A percentile compares a stretch with the other conserved stretches of the same genome.
Evolutionary conservation across 768 basidiomycete species (phyloP).

Genomic region (Podaxis sp.): DNA sequence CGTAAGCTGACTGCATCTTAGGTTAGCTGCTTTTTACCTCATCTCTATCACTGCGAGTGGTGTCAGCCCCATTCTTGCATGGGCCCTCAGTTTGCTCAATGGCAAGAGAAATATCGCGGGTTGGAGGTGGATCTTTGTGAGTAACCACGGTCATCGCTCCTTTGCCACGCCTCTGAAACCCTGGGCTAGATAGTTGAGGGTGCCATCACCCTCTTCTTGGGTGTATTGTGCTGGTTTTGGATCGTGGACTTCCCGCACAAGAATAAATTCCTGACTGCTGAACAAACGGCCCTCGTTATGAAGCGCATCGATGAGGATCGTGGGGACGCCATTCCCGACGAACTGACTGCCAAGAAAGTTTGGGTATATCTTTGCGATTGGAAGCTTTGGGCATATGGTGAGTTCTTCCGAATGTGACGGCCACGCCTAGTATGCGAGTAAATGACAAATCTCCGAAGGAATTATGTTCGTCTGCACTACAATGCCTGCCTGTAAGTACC

Average conservation of each 20-base stretch:
- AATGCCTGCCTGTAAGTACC: conserved; percentile 40
- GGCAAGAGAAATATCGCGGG: conserved; percentile 40
- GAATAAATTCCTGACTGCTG: conserved; percentile 43
- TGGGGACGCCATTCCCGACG: conserved; percentile 48
- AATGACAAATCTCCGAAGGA: conserved; percentile 24
- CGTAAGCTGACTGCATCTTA: conserved; percentile 15
- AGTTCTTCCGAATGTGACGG: conserved; percentile 10
- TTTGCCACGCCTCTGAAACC: not conserved
- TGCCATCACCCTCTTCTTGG: conserved; percentile 40
- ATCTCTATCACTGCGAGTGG: conserved; percentile 40
- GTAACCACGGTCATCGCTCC: conserved; percentile 14
- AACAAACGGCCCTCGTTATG: conserved; percentile 43
- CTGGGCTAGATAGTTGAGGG: conserved; percentile 44
- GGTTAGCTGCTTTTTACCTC: conserved; percentile 40
- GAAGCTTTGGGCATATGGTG: conserved; percentile 48
- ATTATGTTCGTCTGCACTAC: conserved; percentile 44
- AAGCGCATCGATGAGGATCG: conserved; percentile 49
- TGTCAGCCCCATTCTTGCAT: conserved; percentile 45
- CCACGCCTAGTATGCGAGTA: conserved; percentile 6
- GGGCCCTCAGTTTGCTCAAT: conserved; percentile 39
- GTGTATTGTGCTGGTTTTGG: conserved; percentile 39
- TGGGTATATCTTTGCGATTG: conserved; percentile 42
- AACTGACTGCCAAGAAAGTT: conserved; percentile 36
- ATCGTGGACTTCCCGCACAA: conserved; percentile 48
- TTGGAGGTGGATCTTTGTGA: conserved; percentile 53